Percentiles rank a stretch among this genome's conserved stretches.
Conservation (phyloP, 768 basidiomycete genomes). For the Tulasnella sp. region DNA sequence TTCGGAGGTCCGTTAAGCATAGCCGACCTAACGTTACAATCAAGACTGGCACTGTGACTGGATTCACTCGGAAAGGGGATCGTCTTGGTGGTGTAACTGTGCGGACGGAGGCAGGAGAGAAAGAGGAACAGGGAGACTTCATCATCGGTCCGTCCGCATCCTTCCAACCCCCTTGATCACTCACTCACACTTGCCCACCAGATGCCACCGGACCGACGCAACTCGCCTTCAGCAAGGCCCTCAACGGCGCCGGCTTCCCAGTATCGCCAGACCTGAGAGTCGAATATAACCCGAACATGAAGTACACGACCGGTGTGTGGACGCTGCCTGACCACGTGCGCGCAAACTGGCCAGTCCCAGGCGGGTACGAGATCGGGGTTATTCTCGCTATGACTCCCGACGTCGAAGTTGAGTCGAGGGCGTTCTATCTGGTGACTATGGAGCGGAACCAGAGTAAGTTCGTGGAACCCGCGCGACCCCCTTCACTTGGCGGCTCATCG, state of each 20-base stretch:
- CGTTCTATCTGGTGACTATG: not conserved
- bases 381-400: not conserved
- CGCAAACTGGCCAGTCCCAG: not conserved
- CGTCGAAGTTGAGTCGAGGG: not conserved
- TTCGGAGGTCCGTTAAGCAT: slow-evolving; percentile 42
- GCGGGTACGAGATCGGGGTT: not conserved
- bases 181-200: slow-evolving; percentile 26
- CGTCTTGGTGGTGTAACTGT: slow-evolving; percentile 30
- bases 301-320: slow-evolving; percentile 12
- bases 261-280: slow-evolving; percentile 36
- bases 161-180: not conserved
- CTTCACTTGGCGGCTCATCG: not conserved
- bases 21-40: slow-evolving; percentile 40
- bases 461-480: not conserved
- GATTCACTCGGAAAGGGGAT: slow-evolving; percentile 37
- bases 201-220: slow-evolving; percentile 45
- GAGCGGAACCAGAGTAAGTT: slow-evolving; percentile 12
- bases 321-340: slow-evolving; percentile 17
- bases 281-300: slow-evolving; percentile 41
- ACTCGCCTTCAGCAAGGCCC: slow-evolving; percentile 42
- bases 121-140: slow-evolving; percentile 37
- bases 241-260: slow-evolving; percentile 39
- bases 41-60: slow-evolving; percentile 43
- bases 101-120: slow-evolving; percentile 37
- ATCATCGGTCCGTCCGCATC: slow-evolving; percentile 39